A percentile compares a stretch with the other conserved stretches of the same genome.
phyloP scores from a whole-genome alignment of 176 grass and related monocot species.

The Triticum urartu region DNA sequence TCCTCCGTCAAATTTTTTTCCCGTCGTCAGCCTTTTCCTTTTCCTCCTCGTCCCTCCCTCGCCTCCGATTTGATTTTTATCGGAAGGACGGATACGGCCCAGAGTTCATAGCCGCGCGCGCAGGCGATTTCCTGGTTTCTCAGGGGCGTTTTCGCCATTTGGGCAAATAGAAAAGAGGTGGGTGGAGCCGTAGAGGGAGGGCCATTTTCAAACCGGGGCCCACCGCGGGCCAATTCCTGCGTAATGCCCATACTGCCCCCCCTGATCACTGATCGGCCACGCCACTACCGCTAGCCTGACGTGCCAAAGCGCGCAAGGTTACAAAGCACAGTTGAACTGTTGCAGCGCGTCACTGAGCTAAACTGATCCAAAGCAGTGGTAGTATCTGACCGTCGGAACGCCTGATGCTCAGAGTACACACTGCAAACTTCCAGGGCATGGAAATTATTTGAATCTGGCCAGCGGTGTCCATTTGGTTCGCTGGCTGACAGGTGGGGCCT shows the following conservation, averaged over 20 bases:
- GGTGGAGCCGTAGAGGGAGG: neutral
- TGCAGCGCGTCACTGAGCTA: neutral
- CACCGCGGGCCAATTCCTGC: neutral
- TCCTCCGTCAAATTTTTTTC: constrained; percentile 2
- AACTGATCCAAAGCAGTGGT: neutral
- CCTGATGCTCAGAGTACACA: neutral
- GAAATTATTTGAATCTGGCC: neutral
- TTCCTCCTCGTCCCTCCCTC: neutral
- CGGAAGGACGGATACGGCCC: neutral
- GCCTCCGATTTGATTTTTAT: constrained; percentile 33
- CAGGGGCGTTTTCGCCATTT: neutral
- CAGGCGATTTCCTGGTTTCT: neutral
- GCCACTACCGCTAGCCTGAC: neutral
- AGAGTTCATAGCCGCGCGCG: neutral
- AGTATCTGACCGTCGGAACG: neutral
- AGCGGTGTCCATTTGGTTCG: neutral
- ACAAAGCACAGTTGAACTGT: neutral
- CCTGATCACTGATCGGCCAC: constrained; percentile 5
- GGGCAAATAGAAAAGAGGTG: neutral
- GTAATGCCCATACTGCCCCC: constrained; percentile 16
- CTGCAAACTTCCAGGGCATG: neutral
- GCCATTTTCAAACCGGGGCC: constrained; percentile 14
- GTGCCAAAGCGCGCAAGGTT: neutral
- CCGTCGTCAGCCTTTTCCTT: neutral
- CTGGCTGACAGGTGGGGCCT: neutral